A percentile compares a stretch with the other conserved stretches of the same genome.
These are phyloP conservation scores for Epichloe gansuensis DNA, from an alignment of 2,329 filamentous ascomycete genomes.

Conservation along the genomic window DNA sequence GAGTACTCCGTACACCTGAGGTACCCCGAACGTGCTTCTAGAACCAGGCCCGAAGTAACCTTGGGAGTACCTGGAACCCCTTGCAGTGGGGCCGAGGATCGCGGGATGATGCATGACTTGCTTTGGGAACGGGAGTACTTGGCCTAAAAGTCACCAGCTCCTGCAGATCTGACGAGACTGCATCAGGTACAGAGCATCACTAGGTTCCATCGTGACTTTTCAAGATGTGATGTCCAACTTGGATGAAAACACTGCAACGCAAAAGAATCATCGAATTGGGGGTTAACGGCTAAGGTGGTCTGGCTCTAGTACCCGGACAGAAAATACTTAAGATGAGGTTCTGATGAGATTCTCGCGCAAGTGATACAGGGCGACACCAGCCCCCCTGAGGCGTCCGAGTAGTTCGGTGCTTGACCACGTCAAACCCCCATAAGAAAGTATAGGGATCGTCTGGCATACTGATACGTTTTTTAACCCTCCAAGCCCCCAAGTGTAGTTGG, in stretches of 20 bases:
- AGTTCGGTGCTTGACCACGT: not conserved
- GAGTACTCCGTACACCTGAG: no score
- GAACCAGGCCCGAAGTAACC: no score
- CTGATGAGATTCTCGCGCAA: not conserved
- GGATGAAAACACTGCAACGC: not conserved
- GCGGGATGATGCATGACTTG: conserved; percentile 4
- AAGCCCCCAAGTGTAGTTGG: not conserved
- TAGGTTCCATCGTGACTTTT: not conserved
- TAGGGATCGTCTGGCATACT: not conserved
- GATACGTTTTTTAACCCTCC: not conserved
- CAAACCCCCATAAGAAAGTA: no score
- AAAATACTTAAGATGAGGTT: not conserved
- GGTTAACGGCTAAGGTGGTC: not conserved
- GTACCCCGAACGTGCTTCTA: no score
- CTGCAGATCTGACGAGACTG: not conserved
- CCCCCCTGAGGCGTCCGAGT: not conserved
- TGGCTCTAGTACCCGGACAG: not conserved
- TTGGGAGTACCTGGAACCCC: not conserved
- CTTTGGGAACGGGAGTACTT: not conserved
- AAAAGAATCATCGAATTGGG: not conserved
- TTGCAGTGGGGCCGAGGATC: conserved; percentile 3
- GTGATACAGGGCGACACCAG: not conserved
- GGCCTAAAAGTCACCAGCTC: conserved; percentile 1
- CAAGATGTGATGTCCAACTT: no score
- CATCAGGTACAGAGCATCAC: not conserved